Evolutionary conservation across 345 rosid genomes (phyloP), one percentile per base, ranked within the genome.

Genomic region (Aquilaria sinensis): DNA sequence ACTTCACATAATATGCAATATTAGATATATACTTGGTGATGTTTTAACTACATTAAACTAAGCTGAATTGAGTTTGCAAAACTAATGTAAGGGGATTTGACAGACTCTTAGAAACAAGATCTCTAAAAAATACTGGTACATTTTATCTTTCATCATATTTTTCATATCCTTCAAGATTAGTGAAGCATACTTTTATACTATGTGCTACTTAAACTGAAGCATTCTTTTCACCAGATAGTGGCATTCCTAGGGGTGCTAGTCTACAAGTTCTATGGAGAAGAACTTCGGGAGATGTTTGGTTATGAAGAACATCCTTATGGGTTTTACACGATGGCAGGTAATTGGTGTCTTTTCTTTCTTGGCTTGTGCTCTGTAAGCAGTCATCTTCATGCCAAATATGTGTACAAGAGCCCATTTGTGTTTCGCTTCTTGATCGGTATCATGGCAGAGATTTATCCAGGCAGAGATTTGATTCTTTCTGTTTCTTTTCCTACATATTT

Each of bases 271-370:
- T 95, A 91, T 23, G 99, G 98, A 9, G 96, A 86, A 62, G 97
- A 94, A 69, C 81, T 94, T 61, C 85, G 96, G 56, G 99, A 94
- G 74, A 94, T 90, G 93, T 94, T 94, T 69, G 97, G 96, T 69
- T 94, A 90, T 55, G 99, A 91, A 60, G 98, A 95, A 64, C 99
- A 95, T 76, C 99, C 99, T 29, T 90, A 89, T 73, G 99, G 90
- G 10, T 95, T 95, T 72, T 95, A 95, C 69, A 85, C 95, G 11
- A 85, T 95, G 86, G 96, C 96, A 62, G 99, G 99, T 95, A 81
- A 37, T 10, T 45, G 15, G 43, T 12, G 3, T 56, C 65, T 72
- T 53, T 54, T 37, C 48, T 69, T 59, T 52, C 57, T 51, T 41
- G 47, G 29, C 41, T 37, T 45, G 31, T 47, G 12, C 7, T 0